Base-by-base conservation (phyloP, 2,329 filamentous ascomycete genomes). In the Atkinsonella texensis region DNA sequence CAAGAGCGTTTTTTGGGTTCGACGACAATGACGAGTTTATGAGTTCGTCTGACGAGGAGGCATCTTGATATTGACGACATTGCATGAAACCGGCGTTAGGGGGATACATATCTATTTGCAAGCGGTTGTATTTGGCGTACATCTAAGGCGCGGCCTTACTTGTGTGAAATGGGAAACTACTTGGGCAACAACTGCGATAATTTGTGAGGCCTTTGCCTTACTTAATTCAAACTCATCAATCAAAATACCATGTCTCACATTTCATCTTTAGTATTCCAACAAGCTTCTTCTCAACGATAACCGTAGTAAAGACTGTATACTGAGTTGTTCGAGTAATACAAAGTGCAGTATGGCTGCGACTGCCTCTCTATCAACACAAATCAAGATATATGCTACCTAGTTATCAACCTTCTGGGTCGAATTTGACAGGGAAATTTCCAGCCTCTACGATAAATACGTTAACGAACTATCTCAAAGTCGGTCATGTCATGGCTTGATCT, bases 21-120 rank as follows among this genome's bases (percentile, higher is more conserved):
- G 86, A 89, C 55, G 85, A 90, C 35, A 84, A 87, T 50, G 85
- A 89, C 46, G 83, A 87, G 59, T 85, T 84, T 56, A 81, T 84
- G 77, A 85, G 81, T 59, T 82, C 78, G 10, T 77, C 79, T 49
- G 78, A 83, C n/a, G 81, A 83, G 35, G 75, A 77, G 12, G 69
- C 71, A 31, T 23, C 17, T 33, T 47, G 23, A 51, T 1, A 11
- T 33, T 33, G 7, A 40, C 12, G 18, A 17, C 18, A 18, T 18
- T 46, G 35, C 6, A 5, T 42, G 15, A 44, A 41, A 41, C 13
- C 53, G 42, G 41, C 15, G 46, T 39, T 44, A 43, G 38, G 45
- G 7, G 15, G 49, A 31, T 43, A 15, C 33, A 35, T 42, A 11
- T 31, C 39, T 28, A 4, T 20, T 18, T 15, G 9, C 23, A 18